Percentiles rank a stretch among this genome's conserved stretches.
Evolutionary conservation across 352 stramenopile species (phyloP).

Genomic region (Globisporangium parvum): DNA sequence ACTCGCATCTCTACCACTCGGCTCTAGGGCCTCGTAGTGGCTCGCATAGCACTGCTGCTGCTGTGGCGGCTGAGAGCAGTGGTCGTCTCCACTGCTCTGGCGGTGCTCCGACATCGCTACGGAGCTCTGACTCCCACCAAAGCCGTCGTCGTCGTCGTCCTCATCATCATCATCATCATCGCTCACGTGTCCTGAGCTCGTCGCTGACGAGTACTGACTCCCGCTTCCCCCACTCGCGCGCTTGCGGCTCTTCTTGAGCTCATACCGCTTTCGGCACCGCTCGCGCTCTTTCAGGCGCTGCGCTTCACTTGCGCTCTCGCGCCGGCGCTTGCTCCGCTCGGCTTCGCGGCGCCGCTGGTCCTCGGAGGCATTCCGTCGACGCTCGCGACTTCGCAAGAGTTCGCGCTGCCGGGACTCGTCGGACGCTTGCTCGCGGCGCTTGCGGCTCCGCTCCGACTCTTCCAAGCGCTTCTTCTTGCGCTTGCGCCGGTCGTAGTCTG

Average conservation of each 20-base stretch:
- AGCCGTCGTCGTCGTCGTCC: background rate
- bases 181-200: slow-evolving; percentile 1
- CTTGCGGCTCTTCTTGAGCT: slow-evolving; percentile 36
- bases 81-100: background rate
- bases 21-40: too few species aligned
- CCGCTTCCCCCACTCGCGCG: background rate
- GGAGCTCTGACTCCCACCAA: background rate
- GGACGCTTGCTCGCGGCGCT: slow-evolving; percentile 39
- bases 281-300: slow-evolving; percentile 57
- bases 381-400: slow-evolving; percentile 46
- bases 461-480: slow-evolving; percentile 48
- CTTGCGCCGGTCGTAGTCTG: slow-evolving; percentile 52
- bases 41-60: too few species aligned
- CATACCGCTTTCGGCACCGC: slow-evolving; percentile 59
- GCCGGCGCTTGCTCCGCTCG: slow-evolving; percentile 41
- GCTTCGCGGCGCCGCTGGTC: slow-evolving; percentile 62
- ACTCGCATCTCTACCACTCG: too few species aligned
- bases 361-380: slow-evolving; percentile 56
- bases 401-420: slow-evolving; percentile 45
- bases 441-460: slow-evolving; percentile 39
- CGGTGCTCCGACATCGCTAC: too few species aligned
- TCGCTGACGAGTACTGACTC: slow-evolving; percentile 2
- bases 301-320: slow-evolving; percentile 55
- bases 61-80: too few species aligned
- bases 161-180: slow-evolving; percentile 3